A percentile compares a stretch with the other conserved stretches of the same genome.
Evolutionary conservation across 192 early-diverging fungal species (phyloP).

Genomic region (Backusella mclennaniae): DNA sequence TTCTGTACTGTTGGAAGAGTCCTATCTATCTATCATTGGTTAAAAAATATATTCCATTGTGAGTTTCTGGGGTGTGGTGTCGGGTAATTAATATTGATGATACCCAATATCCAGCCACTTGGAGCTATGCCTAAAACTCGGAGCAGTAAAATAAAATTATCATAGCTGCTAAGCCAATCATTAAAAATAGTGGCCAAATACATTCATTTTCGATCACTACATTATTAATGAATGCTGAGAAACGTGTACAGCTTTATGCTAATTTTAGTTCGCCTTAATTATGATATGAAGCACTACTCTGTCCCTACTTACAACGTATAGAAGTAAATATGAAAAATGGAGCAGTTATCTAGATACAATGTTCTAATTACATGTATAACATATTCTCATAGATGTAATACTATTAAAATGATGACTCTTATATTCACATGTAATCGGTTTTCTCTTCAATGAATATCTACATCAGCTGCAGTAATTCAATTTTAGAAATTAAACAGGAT

Average conservation of each 20-base stretch:
- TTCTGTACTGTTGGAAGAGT: slow-evolving; percentile 83
- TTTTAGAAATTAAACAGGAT: slow-evolving; percentile 6
- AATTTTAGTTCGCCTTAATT: background rate
- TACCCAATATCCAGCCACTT: slow-evolving; percentile 10
- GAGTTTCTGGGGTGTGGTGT: slow-evolving; percentile 78
- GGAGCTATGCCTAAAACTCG: background rate
- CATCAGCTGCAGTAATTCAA: slow-evolving; percentile 1
- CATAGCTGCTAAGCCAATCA: slow-evolving; percentile 4
- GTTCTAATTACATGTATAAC: background rate
- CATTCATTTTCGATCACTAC: background rate
- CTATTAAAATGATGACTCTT: background rate
- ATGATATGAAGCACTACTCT: background rate
- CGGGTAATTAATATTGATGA: slow-evolving; percentile 91
- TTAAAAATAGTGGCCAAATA: background rate
- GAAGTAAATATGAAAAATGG: background rate
- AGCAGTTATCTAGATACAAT: background rate
- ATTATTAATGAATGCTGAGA: background rate
- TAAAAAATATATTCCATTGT: slow-evolving; percentile 88
- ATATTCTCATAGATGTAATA: background rate
- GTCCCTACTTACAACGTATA: background rate
- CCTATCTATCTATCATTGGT: slow-evolving; percentile 86
- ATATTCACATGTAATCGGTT: background rate
- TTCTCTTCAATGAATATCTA: background rate
- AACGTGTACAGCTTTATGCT: slow-evolving; percentile 2
- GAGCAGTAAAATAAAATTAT: no score